These are phyloP conservation scores for Hansenula lynferdii DNA, from an alignment of 1,139 yeast species.

Conservation along the genomic window DNA sequence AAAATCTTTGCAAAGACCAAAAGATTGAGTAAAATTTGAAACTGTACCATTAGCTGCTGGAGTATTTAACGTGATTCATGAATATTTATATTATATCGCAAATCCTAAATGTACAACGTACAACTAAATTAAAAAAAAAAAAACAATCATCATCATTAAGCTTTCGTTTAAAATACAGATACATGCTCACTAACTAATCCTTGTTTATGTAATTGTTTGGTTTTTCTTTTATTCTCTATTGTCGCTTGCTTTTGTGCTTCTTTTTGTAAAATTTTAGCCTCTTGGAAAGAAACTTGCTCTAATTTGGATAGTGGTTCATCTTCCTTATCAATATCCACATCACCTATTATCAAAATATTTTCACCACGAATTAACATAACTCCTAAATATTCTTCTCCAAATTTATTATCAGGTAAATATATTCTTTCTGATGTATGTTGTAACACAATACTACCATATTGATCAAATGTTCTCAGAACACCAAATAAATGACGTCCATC, in stretches of 20 bases:
- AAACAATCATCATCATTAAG: not conserved
- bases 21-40: slow-evolving; percentile 16
- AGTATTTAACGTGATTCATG: not conserved
- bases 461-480: slow-evolving; percentile 91
- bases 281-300: slow-evolving; percentile 54
- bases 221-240: slow-evolving; percentile 40
- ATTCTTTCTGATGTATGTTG: slow-evolving; percentile 91
- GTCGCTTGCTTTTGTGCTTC: slow-evolving; percentile 32
- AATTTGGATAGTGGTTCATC: slow-evolving; percentile 60
- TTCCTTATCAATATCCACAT: slow-evolving; percentile 84
- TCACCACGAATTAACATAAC: slow-evolving; percentile 94
- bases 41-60: not conserved
- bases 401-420: slow-evolving; percentile 47
- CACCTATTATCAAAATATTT: slow-evolving; percentile 94
- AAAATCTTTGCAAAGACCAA: slow-evolving; percentile 13
- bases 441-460: slow-evolving; percentile 79
- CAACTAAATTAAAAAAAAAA: not conserved
- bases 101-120: no score
- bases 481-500: slow-evolving; percentile 92
- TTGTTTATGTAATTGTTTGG: slow-evolving; percentile 42
- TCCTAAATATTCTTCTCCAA: slow-evolving; percentile 74
- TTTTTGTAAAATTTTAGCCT: slow-evolving; percentile 48
- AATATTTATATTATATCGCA: no score
- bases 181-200: slow-evolving; percentile 49
- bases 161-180: not conserved